Evolutionary conservation across 1,284 basidiomycete species (phyloP).

Genomic region (Omphalotus olearius): DNA sequence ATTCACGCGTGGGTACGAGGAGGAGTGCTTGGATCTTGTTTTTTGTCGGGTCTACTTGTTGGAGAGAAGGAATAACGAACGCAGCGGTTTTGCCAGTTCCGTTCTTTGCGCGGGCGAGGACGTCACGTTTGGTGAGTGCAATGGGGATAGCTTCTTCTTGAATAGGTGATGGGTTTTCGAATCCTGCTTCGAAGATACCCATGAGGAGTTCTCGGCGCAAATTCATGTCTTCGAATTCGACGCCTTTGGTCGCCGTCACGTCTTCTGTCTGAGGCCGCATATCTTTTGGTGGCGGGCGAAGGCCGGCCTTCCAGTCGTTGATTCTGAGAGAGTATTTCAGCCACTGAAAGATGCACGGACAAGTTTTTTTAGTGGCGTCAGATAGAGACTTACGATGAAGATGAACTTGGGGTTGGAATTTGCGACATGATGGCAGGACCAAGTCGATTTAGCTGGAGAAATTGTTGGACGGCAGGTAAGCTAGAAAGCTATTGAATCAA

Average conservation of each 20-base stretch:
- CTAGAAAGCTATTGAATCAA: no score
- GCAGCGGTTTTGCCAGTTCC: constrained; percentile 96
- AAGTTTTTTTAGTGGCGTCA: background rate
- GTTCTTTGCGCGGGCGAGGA: constrained; percentile 90
- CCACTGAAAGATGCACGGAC: background rate
- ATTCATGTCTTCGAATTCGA: constrained; percentile 87
- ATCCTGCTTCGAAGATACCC: constrained; percentile 96
- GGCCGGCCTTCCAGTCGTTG: constrained; percentile 59
- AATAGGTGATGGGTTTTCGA: constrained; percentile 95
- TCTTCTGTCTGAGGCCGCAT: constrained; percentile 91
- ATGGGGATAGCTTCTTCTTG: constrained; percentile 97
- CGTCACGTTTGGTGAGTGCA: constrained; percentile 83
- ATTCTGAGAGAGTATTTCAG: background rate
- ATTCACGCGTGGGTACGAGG: constrained; percentile 92
- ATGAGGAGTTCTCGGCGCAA: constrained; percentile 80
- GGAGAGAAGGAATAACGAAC: constrained; percentile 95
- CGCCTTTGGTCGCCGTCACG: constrained; percentile 87
- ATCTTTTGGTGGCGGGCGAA: constrained; percentile 89
- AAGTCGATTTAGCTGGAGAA: no score
- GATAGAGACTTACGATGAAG: no score
- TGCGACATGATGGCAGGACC: no score
- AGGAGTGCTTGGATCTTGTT: constrained; percentile 94
- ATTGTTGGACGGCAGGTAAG: no score
- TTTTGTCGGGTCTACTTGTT: constrained; percentile 85
- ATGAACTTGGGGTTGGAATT: no score